Base-by-base conservation (phyloP, 306 rosid genomes). In the Fragaria iinumae region DNA sequence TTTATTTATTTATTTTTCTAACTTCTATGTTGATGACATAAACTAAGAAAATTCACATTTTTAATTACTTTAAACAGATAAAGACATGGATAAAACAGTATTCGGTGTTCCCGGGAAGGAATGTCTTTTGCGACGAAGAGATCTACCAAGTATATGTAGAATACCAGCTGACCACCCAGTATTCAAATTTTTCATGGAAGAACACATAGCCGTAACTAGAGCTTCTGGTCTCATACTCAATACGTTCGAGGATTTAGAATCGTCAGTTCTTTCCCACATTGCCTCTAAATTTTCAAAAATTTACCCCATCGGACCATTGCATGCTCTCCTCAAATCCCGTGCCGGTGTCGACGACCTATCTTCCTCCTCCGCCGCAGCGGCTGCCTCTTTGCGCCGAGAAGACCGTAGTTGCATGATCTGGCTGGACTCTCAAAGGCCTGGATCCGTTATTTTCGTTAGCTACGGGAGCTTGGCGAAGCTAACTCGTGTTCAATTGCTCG, bases 221-320 rank as follows among this genome's bases (percentile, higher is more conserved):
- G 76, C 62, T 6, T 52, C 76, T 3, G 13, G 75, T 43, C 69
- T 72, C 2, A 74, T 74, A 50, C 32, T 81, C 43, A 81, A 81
- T 64, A 25, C 81, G 14, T 53, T 71, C 20, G 67, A 76, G 0
- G 74, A 76, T 4, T 32, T 75, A 8, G 80, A 80, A 75, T 23
- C 47, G 0, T 71, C 84, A 5, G 27, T 60, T 21, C 45, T 80
- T 5, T 12, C 60, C 0, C 43, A 8, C 11, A 71, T 72, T 21
- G 72, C 67, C 27, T 48, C 53, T 21, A 0, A 0, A 1, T 78
- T 48, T 48, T 32, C 73, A 2, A 69, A 76, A 0, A 8, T 70
- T 20, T 75, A 80, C 72, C 0, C 59, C 14, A 80, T 80, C 11
- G 84, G 84, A 11, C 80, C 80, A 3, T 52, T 80, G 5, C 77